These are phyloP conservation scores for Nemania sp. DNA, from an alignment of 2,329 filamentous ascomycete species.

Conservation along the genomic window DNA sequence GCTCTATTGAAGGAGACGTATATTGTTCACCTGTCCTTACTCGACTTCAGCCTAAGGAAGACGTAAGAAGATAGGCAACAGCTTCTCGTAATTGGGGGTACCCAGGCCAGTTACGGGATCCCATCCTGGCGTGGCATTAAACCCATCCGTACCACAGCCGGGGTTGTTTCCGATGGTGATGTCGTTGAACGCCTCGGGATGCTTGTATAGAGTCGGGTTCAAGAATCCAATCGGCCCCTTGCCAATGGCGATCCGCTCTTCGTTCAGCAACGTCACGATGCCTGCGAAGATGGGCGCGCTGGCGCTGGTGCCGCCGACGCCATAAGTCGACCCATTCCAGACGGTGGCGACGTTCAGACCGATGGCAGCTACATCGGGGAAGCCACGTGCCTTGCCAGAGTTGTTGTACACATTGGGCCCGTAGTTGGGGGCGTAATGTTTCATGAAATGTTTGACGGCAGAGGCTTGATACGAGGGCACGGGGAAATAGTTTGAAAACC, in stretches of 20 bases:
- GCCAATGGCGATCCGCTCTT: conserved; percentile 31
- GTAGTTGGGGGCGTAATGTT: conserved; percentile 47
- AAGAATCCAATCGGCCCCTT: conserved; percentile 35
- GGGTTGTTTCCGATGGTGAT: conserved; percentile 39
- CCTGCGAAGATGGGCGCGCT: conserved; percentile 34
- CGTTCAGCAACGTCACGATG: conserved; percentile 34
- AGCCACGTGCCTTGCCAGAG: conserved; percentile 49
- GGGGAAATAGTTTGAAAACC: conserved; percentile 55
- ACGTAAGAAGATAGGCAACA: conserved; percentile 24
- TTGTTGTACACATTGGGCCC: conserved; percentile 52
- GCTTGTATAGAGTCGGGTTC: conserved; percentile 36
- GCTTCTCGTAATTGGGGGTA: conserved; percentile 29
- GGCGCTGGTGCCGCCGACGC: conserved; percentile 29
- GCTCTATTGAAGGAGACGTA: too few relatives aligned
- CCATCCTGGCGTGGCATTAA: conserved; percentile 39
- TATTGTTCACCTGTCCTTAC: too few relatives aligned
- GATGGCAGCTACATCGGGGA: conserved; percentile 53
- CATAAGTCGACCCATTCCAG: conserved; percentile 43
- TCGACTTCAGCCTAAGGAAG: conserved; percentile 15
- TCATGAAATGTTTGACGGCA: conserved; percentile 48
- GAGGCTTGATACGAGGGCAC: conserved; percentile 52
- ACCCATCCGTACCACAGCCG: conserved; percentile 38
- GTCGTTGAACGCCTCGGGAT: conserved; percentile 40
- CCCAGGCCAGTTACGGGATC: conserved; percentile 43
- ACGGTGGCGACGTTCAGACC: conserved; percentile 46